Base-by-base conservation (phyloP, 169 alveolate genomes). In the Cardiosporidium cionae region DNA sequence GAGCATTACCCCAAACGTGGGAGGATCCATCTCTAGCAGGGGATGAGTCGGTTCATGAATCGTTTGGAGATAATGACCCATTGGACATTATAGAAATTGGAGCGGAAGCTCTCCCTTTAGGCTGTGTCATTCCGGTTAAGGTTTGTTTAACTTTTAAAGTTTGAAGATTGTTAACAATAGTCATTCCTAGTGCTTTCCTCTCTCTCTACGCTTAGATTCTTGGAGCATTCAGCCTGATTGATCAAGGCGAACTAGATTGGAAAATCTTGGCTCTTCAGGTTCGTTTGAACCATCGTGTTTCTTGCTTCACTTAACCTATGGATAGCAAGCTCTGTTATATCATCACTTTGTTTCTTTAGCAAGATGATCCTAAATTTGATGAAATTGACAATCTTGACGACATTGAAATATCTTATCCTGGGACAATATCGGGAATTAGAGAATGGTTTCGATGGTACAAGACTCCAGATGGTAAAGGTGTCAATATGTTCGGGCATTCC, bases 1-100 rank as follows among this genome's bases (percentile, higher is more conserved):
- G 98, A 29, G 91, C 93, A 72, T 73, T 93, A 28, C 98, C 98
- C 0, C 92, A 87, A 68, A 94, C 98, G 25, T 94, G 97, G 97
- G 98, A 94, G 74, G 95, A 90, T 32, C 93, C 92, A 25, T 74
- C 82, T 37, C 35, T n/a, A 3, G 52, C 28, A 36, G 79, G 58
- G 58, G 58, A 23, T 32, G 81, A 68, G 37, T 84, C 76, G 23
- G 71, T 62, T 16, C 44, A 71, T 27, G 65, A 70, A 9, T 72
- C 78, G 68, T 76, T 72, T 44, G 98, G 98, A 7, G 98, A 94
- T 72, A 89, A 91, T 62, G 98, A 94, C 74, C 98, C 98, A 7
- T 76, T 94, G 22, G 98, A 94, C 70, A 87, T 90, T 7, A 90
- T 92, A 53, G 98, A 94, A 70, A 76, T 91, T 32, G 91, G 93